phyloP scores from a whole-genome alignment of 2,329 filamentous ascomycete genomes.

The Fusarium sambucinum region DNA sequence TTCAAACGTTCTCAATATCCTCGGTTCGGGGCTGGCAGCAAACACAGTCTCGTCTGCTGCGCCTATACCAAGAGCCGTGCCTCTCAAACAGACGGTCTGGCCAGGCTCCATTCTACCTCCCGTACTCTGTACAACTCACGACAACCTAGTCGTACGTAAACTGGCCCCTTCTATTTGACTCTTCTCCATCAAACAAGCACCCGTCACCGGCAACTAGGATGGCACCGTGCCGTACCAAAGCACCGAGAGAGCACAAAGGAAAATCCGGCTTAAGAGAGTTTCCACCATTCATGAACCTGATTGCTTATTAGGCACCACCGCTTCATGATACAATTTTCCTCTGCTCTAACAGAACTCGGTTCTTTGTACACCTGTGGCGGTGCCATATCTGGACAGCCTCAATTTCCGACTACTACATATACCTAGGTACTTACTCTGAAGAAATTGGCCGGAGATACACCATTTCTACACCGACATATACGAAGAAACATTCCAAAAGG shows the following conservation, averaged over 20 bases:
- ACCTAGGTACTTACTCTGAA: neutral
- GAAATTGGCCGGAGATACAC: constrained; percentile 11
- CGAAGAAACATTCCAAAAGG: neutral
- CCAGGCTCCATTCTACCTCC: neutral
- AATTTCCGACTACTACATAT: constrained; percentile 3
- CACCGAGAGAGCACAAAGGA: constrained; percentile 22
- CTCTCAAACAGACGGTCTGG: constrained; percentile 8
- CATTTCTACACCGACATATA: constrained; percentile 24
- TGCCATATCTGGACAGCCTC: constrained; percentile 29
- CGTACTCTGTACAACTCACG: neutral
- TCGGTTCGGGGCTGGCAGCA: constrained; percentile 29
- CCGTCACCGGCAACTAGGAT: constrained; percentile 14
- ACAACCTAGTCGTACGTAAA: neutral
- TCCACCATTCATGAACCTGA: constrained; percentile 4
- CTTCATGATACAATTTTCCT: neutral
- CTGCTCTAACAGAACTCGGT: neutral
- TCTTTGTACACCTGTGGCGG: constrained; percentile 1
- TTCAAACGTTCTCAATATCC: constrained; percentile 6
- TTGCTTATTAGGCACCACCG: neutral
- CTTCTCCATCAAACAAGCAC: constrained; percentile 36
- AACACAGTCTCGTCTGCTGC: constrained; percentile 16
- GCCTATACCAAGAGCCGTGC: constrained; percentile 8
- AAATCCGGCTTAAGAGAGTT: constrained; percentile 20
- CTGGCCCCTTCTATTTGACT: constrained; percentile 15
- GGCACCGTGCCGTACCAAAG: constrained; percentile 18